phyloP scores from a whole-genome alignment of 176 grass and related monocot species.

The Chloris gayana region DNA sequence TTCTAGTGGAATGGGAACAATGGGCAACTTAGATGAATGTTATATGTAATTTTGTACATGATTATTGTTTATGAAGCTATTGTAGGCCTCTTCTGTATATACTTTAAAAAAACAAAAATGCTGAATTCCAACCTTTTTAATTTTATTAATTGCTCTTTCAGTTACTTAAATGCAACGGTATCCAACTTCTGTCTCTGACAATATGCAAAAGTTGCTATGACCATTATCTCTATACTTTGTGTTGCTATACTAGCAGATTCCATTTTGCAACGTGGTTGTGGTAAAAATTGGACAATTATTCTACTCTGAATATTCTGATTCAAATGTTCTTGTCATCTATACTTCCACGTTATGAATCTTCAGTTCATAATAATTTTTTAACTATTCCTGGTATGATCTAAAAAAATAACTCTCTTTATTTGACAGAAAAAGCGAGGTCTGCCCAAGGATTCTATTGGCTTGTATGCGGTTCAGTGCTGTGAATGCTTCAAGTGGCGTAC shows the following conservation, averaged over 20 bases:
- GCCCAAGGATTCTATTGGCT: conserved; percentile 52
- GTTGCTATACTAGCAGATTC: not conserved
- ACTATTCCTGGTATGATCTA: not conserved
- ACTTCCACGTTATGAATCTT: conserved; percentile 10
- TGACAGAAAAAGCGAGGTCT: conserved; percentile 53
- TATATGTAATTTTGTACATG: not conserved
- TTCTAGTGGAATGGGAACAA: not conserved
- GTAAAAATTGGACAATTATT: conserved; percentile 9
- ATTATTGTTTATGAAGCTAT: not conserved
- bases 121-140: not conserved
- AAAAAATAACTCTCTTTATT: conserved; percentile 24
- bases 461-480: conserved; percentile 80
- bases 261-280: not conserved
- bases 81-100: not conserved
- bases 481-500: conserved; percentile 77
- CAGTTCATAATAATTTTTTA: not conserved
- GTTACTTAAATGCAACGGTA: conserved; percentile 19
- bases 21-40: not conserved
- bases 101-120: not conserved
- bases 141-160: conserved; percentile 1
- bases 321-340: not conserved
- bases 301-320: not conserved
- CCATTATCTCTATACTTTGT: conserved; percentile 24
- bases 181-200: not conserved
- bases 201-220: conserved; percentile 1